Conservation (phyloP, 441 rosid genomes). For the Gossypium davidsonii region DNA sequence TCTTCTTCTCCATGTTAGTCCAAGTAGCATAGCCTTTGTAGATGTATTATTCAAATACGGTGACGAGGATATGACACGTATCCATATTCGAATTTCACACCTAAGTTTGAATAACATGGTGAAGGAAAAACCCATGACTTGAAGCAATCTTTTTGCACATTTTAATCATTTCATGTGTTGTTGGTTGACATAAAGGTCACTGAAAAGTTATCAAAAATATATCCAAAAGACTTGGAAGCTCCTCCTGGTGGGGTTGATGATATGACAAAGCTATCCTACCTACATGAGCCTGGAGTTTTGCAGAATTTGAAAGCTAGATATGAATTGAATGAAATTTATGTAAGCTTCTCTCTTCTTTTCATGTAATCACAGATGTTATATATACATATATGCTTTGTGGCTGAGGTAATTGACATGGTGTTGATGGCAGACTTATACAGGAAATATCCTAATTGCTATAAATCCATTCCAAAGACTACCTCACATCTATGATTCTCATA, state of each 20-base stretch:
- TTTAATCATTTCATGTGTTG: not conserved
- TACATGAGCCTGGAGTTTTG: constrained; percentile 96
- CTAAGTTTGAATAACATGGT: not conserved
- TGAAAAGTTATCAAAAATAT: constrained; percentile 58
- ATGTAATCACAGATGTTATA: not conserved
- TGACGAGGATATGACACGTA: too few relatives aligned
- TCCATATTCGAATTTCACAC: not conserved
- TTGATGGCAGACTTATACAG: constrained; percentile 91
- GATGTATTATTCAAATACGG: too few relatives aligned
- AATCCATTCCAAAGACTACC: constrained; percentile 99
- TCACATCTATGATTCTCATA: constrained; percentile 90
- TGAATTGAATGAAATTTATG: constrained; percentile 90
- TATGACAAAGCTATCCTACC: constrained; percentile 93
- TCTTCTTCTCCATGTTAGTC: not conserved
- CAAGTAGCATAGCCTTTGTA: not conserved
- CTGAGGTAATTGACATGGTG: not conserved
- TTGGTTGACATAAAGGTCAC: constrained; percentile 40
- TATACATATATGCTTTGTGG: not conserved
- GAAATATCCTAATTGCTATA: constrained; percentile 93
- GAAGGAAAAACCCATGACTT: not conserved
- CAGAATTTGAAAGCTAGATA: constrained; percentile 78
- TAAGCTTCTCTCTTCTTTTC: constrained; percentile 27
- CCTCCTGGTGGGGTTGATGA: constrained; percentile 98
- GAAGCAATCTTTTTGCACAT: not conserved
- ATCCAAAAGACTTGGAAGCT: constrained; percentile 89